A percentile compares a stretch with the other conserved stretches of the same genome.
phyloP scores from a whole-genome alignment of 2,329 filamentous ascomycete species.

The Aspergillus sp. region DNA sequence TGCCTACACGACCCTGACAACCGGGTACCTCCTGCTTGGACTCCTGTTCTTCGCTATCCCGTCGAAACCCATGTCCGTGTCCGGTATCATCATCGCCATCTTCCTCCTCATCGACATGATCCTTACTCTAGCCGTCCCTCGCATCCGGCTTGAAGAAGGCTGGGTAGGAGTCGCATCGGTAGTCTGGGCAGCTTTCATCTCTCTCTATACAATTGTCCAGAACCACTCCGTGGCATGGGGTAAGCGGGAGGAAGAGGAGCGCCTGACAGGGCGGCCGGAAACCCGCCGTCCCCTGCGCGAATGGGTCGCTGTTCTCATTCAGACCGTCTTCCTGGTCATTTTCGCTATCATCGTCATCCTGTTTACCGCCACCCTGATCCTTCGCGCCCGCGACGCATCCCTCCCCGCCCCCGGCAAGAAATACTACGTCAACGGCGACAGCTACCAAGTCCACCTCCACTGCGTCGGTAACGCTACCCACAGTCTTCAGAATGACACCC shows the following conservation, averaged over 20 bases:
- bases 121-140: slow-evolving; percentile 73
- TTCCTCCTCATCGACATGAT: slow-evolving; percentile 74
- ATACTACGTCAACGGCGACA: slow-evolving; percentile 78
- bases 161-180: slow-evolving; percentile 89
- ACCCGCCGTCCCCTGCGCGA: slow-evolving; percentile 77
- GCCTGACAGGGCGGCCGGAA: slow-evolving; percentile 85
- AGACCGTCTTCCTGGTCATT: slow-evolving; percentile 69
- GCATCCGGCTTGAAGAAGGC: slow-evolving; percentile 78
- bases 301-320: slow-evolving; percentile 77
- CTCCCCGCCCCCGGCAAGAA: slow-evolving; percentile 71
- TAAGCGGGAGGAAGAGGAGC: slow-evolving; percentile 88
- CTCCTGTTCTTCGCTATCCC: slow-evolving; percentile 87
- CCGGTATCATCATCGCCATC: slow-evolving; percentile 66
- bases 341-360: slow-evolving; percentile 71
- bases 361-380: slow-evolving; percentile 74
- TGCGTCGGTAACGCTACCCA: slow-evolving; percentile 71
- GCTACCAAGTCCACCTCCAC: slow-evolving; percentile 83
- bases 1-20: slow-evolving; percentile 75
- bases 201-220: slow-evolving; percentile 74
- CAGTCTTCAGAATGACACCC: slow-evolving; percentile 50
- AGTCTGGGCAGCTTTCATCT: slow-evolving; percentile 77
- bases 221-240: slow-evolving; percentile 88
- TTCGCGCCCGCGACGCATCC: slow-evolving; percentile 77
- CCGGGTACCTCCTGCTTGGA: slow-evolving; percentile 72
- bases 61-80: slow-evolving; percentile 73